phyloP scores from a whole-genome alignment of 192 early-diverging fungal species.

The Backusella westeae region DNA sequence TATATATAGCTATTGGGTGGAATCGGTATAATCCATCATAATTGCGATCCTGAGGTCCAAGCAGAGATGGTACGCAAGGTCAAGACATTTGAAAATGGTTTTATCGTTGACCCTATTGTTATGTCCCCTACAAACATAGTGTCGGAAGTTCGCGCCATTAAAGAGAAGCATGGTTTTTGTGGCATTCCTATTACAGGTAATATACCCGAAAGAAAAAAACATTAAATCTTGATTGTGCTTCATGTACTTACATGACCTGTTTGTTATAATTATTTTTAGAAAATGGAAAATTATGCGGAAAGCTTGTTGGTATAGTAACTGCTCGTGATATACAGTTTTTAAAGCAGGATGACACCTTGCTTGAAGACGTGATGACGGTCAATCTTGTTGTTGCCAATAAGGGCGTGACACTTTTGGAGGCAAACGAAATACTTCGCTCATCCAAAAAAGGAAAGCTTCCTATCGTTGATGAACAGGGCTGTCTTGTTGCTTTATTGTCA shows the following conservation, averaged over 20 bases:
- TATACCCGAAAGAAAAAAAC: not conserved
- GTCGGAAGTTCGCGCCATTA: constrained; percentile 83
- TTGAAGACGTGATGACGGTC: constrained; percentile 88
- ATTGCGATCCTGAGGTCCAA: constrained; percentile 94
- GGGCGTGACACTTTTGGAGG: constrained; percentile 88
- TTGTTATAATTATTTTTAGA: constrained; percentile 36
- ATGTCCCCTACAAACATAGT: constrained; percentile 82
- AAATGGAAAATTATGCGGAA: constrained; percentile 82
- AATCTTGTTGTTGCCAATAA: constrained; percentile 82
- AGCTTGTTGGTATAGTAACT: constrained; percentile 94
- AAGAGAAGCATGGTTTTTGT: constrained; percentile 86
- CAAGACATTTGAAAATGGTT: constrained; percentile 98
- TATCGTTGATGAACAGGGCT: constrained; percentile 81
- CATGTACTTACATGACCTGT: not conserved
- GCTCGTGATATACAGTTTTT: constrained; percentile 96
- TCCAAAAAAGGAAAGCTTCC: constrained; percentile 98
- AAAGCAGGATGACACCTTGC: constrained; percentile 55
- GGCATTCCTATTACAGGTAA: constrained; percentile 94
- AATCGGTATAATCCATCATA: constrained; percentile 97
- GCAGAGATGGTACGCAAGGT: constrained; percentile 97
- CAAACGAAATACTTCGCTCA: constrained; percentile 81
- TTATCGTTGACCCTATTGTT: constrained; percentile 93
- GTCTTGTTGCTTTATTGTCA: constrained; percentile 87
- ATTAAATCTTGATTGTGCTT: not conserved
- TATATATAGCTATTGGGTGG: constrained; percentile 74